A percentile compares a stretch with the other conserved stretches of the same genome.
Conservation (phyloP, 805 yeast species). For the Wickerhamomyces queroliae region DNA sequence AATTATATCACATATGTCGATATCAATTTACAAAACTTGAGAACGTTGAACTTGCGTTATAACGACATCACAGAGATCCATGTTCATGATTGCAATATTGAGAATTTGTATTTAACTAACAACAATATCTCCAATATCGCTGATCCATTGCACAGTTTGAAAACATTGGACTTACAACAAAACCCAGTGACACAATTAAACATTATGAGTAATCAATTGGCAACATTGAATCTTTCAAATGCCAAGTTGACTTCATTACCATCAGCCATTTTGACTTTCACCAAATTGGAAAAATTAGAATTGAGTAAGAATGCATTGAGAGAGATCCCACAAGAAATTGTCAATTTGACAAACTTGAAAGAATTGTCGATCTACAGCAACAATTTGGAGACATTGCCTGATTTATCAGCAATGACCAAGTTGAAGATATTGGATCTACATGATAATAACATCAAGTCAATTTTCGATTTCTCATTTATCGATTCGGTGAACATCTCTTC, state of each 20-base stretch:
- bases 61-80: slow-evolving; percentile 45
- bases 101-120: slow-evolving; percentile 68
- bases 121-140: slow-evolving; percentile 69
- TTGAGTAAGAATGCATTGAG: slow-evolving; percentile 81
- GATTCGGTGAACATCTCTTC: slow-evolving; percentile 68
- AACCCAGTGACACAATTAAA: slow-evolving; percentile 78
- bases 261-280: slow-evolving; percentile 53
- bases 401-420: slow-evolving; percentile 51
- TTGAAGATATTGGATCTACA: slow-evolving; percentile 74
- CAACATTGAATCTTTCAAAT: slow-evolving; percentile 69
- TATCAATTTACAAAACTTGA: slow-evolving; percentile 45
- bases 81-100: slow-evolving; percentile 47
- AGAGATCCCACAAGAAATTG: slow-evolving; percentile 61
- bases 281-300: slow-evolving; percentile 64
- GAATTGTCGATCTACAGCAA: slow-evolving; percentile 70
- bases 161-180: slow-evolving; percentile 67
- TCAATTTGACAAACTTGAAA: slow-evolving; percentile 49
- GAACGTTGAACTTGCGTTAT: slow-evolving; percentile 72
- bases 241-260: slow-evolving; percentile 79
- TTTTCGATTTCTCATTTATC: slow-evolving; percentile 39
- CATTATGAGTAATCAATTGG: slow-evolving; percentile 48
- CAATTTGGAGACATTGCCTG: slow-evolving; percentile 67
- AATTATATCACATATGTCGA: slow-evolving; percentile 44
- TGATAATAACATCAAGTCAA: slow-evolving; percentile 67
- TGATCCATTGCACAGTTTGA: slow-evolving; percentile 54